Conservation (phyloP, 495 filamentous ascomycete species). For the Usnea hakonensis region DNA sequence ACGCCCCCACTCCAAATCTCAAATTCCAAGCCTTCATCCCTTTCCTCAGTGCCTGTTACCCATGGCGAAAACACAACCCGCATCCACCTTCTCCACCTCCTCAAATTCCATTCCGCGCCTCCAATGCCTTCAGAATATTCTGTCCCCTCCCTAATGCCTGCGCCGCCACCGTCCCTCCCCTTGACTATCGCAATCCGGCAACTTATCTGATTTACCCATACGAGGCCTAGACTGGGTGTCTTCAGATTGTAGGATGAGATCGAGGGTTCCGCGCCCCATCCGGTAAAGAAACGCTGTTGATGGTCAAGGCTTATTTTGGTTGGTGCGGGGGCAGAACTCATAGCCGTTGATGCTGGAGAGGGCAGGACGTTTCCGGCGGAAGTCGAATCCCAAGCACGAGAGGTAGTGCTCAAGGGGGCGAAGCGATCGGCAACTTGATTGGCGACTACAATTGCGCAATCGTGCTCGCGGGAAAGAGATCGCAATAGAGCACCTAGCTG, state of each 20-base stretch:
- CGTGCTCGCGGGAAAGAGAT: conserved; percentile 59
- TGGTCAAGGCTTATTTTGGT: conserved; percentile 59
- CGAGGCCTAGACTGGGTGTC: conserved; percentile 76
- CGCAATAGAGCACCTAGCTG: conserved; percentile 69
- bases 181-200: conserved; percentile 74
- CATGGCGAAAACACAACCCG: conserved; percentile 76
- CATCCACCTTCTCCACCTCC: conserved; percentile 48
- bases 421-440: conserved; percentile 97
- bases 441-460: conserved; percentile 79
- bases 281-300: conserved; percentile 89
- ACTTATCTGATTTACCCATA: conserved; percentile 84
- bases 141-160: background rate
- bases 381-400: conserved; percentile 1
- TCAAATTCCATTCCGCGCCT: conserved; percentile 17
- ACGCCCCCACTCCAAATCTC: conserved; percentile 46
- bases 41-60: conserved; percentile 32
- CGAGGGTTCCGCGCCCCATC: conserved; percentile 66
- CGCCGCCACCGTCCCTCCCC: conserved; percentile 34
- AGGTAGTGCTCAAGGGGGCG: conserved; percentile 23
- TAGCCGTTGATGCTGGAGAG: conserved; percentile 19
- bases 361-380: conserved; percentile 13
- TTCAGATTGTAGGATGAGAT: conserved; percentile 45
- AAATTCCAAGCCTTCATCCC: conserved; percentile 34
- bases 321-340: conserved; percentile 17
- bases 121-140: conserved; percentile 12